Base-by-base conservation (phyloP, 768 basidiomycete genomes). In the Amanita thiersii region DNA sequence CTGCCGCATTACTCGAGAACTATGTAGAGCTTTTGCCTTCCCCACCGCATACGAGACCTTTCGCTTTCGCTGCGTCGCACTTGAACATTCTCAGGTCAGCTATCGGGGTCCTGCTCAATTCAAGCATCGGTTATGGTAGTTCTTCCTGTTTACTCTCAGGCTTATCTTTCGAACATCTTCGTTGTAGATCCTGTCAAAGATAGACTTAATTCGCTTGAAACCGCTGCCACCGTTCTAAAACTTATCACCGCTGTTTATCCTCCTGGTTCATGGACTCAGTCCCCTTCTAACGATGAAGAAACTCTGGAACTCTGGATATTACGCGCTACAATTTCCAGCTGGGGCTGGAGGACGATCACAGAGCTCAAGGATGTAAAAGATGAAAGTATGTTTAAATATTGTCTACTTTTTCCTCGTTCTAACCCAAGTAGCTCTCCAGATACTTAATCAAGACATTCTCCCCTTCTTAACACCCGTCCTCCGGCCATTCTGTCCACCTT, bases 91-190 rank as follows among this genome's bases (percentile, higher is more conserved):
- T 88, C 47, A 78, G 81, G 54, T 88, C 85, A 5, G 73, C 83
- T 2, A 72, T 91, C 43, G 89, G 88, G 4, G 79, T 83, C 17
- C 68, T 91, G 11, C 61, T 91, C 36, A 92, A 92, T 53, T 76
- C 79, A 9, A 79, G 81, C 49, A 65, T 91, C 31, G 80, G 79
- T 41, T 88, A 77, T 56, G 85, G 89, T 86, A 50, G 40, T 74
- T 58, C 12, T 12, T 45, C 17, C 19, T 24, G 17, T 6, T 20
- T 11, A 19, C 2, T 23, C 12, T 18, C 19, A 4, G 6, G 18
- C 15, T 31, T 5, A 18, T 35, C 5, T 26, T 25, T 32, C 39
- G 23, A 30, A n/a, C 36, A 15, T 29, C 45, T 38, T 4, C n/a
- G 30, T 29, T 42, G 19, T 51, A 91, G 88, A 87, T 51, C 71